phyloP scores from a whole-genome alignment of 768 basidiomycete species.

The Leucosporidium yakuticum region DNA sequence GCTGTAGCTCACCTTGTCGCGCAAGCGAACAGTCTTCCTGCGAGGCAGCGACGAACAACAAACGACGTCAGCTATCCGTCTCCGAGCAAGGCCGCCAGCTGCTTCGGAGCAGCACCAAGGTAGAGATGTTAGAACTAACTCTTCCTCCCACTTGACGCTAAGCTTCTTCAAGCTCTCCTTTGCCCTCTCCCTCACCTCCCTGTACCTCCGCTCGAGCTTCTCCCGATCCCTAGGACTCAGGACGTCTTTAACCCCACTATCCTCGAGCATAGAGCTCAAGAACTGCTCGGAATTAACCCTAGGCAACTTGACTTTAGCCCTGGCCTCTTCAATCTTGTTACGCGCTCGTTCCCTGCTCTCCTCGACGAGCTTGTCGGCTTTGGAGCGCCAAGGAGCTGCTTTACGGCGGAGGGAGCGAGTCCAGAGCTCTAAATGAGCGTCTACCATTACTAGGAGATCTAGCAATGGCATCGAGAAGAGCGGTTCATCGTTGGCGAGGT shows the following conservation, averaged over 20 bases:
- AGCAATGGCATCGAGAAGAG: constrained; percentile 29
- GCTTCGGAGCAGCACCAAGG: constrained; percentile 13
- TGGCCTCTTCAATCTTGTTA: constrained; percentile 27
- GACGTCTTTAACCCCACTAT: background rate
- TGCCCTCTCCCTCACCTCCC: constrained; percentile 20
- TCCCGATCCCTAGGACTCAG: constrained; percentile 20
- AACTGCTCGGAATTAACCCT: constrained; percentile 10
- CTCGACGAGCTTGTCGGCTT: constrained; percentile 1
- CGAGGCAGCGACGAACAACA: background rate
- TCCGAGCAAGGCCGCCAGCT: background rate
- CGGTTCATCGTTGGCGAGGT: constrained; percentile 20
- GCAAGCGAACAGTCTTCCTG: constrained; percentile 66
- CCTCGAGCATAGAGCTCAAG: background rate
- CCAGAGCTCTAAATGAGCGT: constrained; percentile 35
- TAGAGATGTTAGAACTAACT: constrained; percentile 43
- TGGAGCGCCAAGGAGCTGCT: background rate
- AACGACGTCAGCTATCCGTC: too few species aligned
- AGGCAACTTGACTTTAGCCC: constrained; percentile 14
- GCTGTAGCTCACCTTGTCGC: constrained; percentile 53
- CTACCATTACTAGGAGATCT: constrained; percentile 35
- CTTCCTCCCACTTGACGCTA: constrained; percentile 83
- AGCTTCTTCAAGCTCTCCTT: constrained; percentile 43
- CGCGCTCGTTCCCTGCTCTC: constrained; percentile 14
- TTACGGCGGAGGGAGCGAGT: constrained; percentile 27
- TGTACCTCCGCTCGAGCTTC: constrained; percentile 27